Base-by-base conservation (phyloP, 208 protist genomes). In the Spongospora subterranea region DNA sequence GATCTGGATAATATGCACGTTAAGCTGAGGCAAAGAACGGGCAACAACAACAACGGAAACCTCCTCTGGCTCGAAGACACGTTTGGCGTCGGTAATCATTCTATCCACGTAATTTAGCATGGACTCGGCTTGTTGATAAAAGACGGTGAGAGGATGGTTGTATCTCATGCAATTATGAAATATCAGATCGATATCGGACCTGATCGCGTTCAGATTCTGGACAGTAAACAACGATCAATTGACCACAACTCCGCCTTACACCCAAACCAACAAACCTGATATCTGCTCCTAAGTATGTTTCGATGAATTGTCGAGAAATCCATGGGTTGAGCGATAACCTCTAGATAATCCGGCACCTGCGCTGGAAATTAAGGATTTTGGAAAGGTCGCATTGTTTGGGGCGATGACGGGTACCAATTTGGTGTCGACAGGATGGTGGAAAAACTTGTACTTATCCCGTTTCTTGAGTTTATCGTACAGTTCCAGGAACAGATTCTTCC, bases 381-480 rank as follows among this genome's bases (percentile, higher is more conserved):
- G 11, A 82, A 20, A 6, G 6, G 35, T 20, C 6, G 35, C 71
- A 43, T 6, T 40, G 6, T 6, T 45, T 45, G 6, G 11, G n/a
- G 13, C 71, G 71, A 43, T n/a, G n/a, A n/a, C n/a, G n/a, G n/a
- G n/a, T 82, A 82, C 71, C 71, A 45, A 45, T 43, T 35, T 82
- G 17, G 40, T 43, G 35, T 82, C 71, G 35, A 82, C 71, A 6
- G 71, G 71, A 45, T 82, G 71, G n/a, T 82, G 71, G n/a, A 82
- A 82, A 43, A 82, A 82, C 71, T 82, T 82, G 71, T 82, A 82
- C n/a, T 82, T 82, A n/a, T 82, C 71, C 13, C 71, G 71, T n/a
- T 82, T 82, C 71, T 39, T 82, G 13, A 82, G 35, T 13, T n/a
- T 35, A 35, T 82, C 71, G 13, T 45, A 13, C 6, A 82, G 71